A percentile compares a stretch with the other conserved stretches of the same genome.
Conservation (phyloP, 495 filamentous ascomycete species). For the Jackrogersella multiformis region DNA sequence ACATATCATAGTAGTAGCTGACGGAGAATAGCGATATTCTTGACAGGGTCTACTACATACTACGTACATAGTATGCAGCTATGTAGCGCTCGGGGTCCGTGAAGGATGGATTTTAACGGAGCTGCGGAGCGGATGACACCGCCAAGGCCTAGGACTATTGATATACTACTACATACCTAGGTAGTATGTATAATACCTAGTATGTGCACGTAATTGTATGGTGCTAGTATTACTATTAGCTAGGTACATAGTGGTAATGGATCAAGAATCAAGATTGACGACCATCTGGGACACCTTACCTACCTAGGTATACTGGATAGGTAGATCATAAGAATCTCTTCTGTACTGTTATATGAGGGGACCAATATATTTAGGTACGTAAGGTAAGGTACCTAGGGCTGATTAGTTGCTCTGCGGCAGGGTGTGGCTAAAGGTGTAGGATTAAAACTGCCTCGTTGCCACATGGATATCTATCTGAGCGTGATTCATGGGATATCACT, state of each 20-base stretch:
- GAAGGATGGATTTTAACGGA: constrained; percentile 15
- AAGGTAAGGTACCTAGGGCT: too few relatives aligned
- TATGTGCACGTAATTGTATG: background rate
- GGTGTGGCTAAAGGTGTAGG: too few relatives aligned
- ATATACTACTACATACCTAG: too few relatives aligned
- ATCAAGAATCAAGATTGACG: constrained; percentile 1
- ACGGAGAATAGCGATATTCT: too few relatives aligned
- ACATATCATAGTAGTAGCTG: background rate
- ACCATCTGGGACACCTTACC: constrained; percentile 10
- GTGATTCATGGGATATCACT: background rate
- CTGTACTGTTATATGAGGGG: background rate
- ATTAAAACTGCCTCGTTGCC: too few relatives aligned
- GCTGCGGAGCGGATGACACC: constrained; percentile 8
- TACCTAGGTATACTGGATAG: background rate
- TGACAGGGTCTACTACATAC: too few relatives aligned
- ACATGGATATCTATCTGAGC: background rate
- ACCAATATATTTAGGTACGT: too few relatives aligned
- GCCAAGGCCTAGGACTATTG: constrained; percentile 8
- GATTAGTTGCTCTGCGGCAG: too few relatives aligned
- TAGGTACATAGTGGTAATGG: too few relatives aligned
- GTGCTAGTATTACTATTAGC: too few relatives aligned
- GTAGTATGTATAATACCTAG: background rate
- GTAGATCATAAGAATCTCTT: background rate
- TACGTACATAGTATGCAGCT: too few relatives aligned
- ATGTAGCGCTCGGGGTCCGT: constrained; percentile 28